Base-by-base conservation (phyloP, 768 basidiomycete genomes). In the Russula lepida region DNA sequence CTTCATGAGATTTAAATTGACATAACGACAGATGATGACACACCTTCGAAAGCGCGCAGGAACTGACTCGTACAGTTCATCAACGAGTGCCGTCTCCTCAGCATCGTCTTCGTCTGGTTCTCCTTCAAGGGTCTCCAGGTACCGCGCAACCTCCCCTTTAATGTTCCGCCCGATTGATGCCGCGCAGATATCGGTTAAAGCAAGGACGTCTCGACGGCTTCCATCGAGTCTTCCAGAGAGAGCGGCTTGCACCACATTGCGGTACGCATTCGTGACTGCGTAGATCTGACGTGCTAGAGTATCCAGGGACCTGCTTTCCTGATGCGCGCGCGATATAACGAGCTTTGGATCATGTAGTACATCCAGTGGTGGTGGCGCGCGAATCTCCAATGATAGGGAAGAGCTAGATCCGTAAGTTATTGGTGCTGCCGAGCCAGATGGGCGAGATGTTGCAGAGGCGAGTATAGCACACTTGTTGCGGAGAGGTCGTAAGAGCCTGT, bases 221-320 rank as follows among this genome's bases (percentile, higher is more conserved):
- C 58, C 27, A 9, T 39, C 15, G 25, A 41, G 27, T n/a, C 41
- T 11, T 61, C 54, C 15, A 44, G 70, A 23, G 68, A 70, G 11
- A 25, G 75, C 74, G 32, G 75, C 78, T 37, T 77, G 66, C 3
- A 79, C 72, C 47, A 84, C 68, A 58, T 82, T 81, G 52, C 73
- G 75, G 70, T 83, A 86, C 54, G 78, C 77, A 62, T 81, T 80
- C n/a, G 80, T 74, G 17, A 85, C 75, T 15, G 79, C 79, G 67
- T 82, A 75, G 9, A 84, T 75, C 32, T 72, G 76, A 39, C 74
- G 74, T 9, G 81, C 76, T 32, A 82, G 71, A 56, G 80, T 76
- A 33, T 74, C 74, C 51, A 69, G 59, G 39, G 68, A 71, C 23
- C 70, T 66, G 47, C 71, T 71, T 54, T 76, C 72, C 4, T 76